Evolutionary conservation across 106 monocot species (phyloP), one percentile per base, ranked within the genome.

Genomic region (Allium cepa): DNA sequence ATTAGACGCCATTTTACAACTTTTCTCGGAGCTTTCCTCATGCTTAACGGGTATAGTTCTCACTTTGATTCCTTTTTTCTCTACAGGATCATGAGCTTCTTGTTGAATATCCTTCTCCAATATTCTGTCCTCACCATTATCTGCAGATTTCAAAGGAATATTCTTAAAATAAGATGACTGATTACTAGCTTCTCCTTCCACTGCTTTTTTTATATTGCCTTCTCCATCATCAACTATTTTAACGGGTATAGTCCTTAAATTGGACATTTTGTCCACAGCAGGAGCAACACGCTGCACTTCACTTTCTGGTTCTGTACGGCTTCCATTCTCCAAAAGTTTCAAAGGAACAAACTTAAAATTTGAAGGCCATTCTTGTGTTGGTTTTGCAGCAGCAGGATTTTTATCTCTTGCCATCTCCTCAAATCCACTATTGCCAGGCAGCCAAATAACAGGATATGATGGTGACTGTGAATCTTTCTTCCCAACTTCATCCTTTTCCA

Each of bases 371-470:
- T 55, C 45, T 28, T 53, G 14, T 17, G 48, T 28, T 22, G 55
- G 7, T 11, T 27, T 36, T 14, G 10, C 27, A 58, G 47, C 27
- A 56, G n/a, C 26, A 8, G 36, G 46, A 18, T 69, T 58, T 17
- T 11, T 0, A 27, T 67, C 60, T 45, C 61, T 67, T 47, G 55
- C 45, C 3, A 2, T 27, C 22, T 10, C 71, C 63, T 27, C 66
- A 46, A 73, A 62, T 53, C 75, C 59, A 17, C 59, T 73, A 71
- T 12, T 26, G 7, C 76, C 84, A 49, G 69, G 50, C 67, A 88
- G 36, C 53, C 84, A 81, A 26, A 84, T 67, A 26, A 79, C 69
- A 63, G 73, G 81, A 36, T 81, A 67, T 26, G 58, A 73, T 51
- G 80, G 50, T 46, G 72, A 47, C 56, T 12, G 14, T 27, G 27